Conservation (phyloP, 148 eudicot species). For the Chenopodium suecicum region DNA sequence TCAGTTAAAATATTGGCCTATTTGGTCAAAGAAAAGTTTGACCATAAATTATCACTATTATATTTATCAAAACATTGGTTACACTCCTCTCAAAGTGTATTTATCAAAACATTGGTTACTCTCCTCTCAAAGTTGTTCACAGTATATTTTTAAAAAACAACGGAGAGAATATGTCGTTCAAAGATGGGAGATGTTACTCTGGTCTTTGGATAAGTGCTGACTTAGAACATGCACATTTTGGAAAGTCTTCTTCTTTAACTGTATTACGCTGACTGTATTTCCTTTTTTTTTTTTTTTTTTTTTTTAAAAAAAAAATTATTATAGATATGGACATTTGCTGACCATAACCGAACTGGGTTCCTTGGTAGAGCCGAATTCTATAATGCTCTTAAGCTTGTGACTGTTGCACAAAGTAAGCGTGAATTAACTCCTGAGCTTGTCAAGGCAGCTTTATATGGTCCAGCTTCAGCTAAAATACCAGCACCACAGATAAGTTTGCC, state of each 20-base stretch:
- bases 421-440: constrained; percentile 88
- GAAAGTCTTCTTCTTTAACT: background rate
- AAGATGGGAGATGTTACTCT: background rate
- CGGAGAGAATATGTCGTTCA: background rate
- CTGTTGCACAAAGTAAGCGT: constrained; percentile 89
- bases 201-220: background rate
- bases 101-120: too few relatives aligned
- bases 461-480: constrained; percentile 92
- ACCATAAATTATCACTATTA: too few relatives aligned
- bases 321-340: constrained; percentile 95
- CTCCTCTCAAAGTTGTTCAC: too few relatives aligned
- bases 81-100: too few relatives aligned
- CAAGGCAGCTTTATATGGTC: constrained; percentile 77
- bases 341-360: constrained; percentile 68
- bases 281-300: background rate
- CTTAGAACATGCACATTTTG: background rate
- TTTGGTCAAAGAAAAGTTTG: too few relatives aligned
- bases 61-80: too few relatives aligned
- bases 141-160: too few relatives aligned
- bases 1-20: too few relatives aligned
- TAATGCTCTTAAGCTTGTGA: constrained; percentile 92
- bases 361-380: constrained; percentile 92
- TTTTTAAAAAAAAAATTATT: too few relatives aligned
- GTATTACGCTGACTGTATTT: constrained; percentile 9
- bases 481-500: constrained; percentile 77